Evolutionary conservation across 345 rosid species (phyloP).

Genomic region (Chamaenerion angustifolium): DNA sequence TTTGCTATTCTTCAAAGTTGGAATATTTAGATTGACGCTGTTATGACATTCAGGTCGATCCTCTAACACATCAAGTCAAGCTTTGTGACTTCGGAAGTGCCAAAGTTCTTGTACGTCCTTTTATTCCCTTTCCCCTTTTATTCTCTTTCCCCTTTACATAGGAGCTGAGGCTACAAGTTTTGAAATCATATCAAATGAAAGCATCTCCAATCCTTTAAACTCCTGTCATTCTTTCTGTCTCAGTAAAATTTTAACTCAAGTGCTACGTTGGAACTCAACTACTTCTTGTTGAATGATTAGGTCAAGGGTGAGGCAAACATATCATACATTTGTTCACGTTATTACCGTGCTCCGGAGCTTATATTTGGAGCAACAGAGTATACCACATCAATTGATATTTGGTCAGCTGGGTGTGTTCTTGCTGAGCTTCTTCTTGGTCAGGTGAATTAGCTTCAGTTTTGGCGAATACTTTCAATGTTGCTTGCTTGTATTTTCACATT

Average conservation of each 20-base stretch:
- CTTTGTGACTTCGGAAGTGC: constrained; percentile 84
- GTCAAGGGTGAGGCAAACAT: constrained; percentile 67
- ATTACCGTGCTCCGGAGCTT: constrained; percentile 81
- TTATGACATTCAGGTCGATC: constrained; percentile 46
- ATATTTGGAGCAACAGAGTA: constrained; percentile 81
- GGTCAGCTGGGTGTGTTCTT: constrained; percentile 90
- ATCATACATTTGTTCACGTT: constrained; percentile 79
- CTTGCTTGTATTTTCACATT: neutral
- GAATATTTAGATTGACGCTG: constrained; percentile 4
- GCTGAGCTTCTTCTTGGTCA: constrained; percentile 84
- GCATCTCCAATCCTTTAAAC: too few relatives aligned
- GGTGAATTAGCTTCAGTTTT: constrained; percentile 19
- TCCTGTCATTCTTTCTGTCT: too few relatives aligned
- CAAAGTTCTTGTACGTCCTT: constrained; percentile 47
- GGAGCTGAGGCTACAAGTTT: too few relatives aligned
- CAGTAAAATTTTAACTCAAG: too few relatives aligned
- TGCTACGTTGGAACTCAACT: too few relatives aligned
- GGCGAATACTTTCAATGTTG: neutral
- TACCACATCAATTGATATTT: constrained; percentile 65
- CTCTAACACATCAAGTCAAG: constrained; percentile 72
- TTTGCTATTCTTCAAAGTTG: neutral
- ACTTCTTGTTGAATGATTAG: constrained; percentile 16
- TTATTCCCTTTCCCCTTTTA: neutral
- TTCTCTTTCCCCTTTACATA: neutral
- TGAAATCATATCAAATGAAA: too few relatives aligned